phyloP scores from a whole-genome alignment of 768 basidiomycete species.

The Termitomyces sp. region DNA sequence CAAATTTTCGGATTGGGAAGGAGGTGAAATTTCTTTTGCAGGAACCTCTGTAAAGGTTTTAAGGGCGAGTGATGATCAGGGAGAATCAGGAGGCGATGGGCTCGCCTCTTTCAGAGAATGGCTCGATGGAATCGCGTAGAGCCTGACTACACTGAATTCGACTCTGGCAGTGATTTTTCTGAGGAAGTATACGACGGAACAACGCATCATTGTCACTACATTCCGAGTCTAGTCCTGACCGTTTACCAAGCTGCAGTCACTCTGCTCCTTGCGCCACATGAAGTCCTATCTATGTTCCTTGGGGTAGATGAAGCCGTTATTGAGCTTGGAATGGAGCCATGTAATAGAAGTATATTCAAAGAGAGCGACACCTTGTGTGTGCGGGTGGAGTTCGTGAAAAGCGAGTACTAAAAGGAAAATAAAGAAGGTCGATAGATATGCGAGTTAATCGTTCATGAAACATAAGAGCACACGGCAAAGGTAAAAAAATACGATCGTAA shows the following conservation, averaged over 20 bases:
- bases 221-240: neutral
- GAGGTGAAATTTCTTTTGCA: slow-evolving; percentile 68
- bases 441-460: neutral
- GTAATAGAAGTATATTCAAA: neutral
- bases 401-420: neutral
- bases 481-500: neutral
- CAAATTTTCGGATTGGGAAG: slow-evolving; percentile 80
- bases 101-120: slow-evolving; percentile 41
- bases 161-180: neutral
- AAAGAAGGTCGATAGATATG: neutral
- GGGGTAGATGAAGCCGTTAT: neutral
- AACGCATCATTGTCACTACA: neutral
- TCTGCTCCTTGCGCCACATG: neutral
- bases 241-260: neutral
- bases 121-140: slow-evolving; percentile 34
- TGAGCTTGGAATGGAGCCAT: neutral
- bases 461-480: neutral
- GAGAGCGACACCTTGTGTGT: neutral
- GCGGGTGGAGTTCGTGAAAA: neutral
- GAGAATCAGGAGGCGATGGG: slow-evolving; percentile 34
- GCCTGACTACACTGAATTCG: neutral
- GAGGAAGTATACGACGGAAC: neutral
- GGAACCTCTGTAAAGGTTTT: slow-evolving; percentile 45
- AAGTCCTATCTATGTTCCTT: neutral
- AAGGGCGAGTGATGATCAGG: slow-evolving; percentile 22